Conservation (phyloP, 495 filamentous ascomycete genomes). For the Bathelium albidoporum region DNA sequence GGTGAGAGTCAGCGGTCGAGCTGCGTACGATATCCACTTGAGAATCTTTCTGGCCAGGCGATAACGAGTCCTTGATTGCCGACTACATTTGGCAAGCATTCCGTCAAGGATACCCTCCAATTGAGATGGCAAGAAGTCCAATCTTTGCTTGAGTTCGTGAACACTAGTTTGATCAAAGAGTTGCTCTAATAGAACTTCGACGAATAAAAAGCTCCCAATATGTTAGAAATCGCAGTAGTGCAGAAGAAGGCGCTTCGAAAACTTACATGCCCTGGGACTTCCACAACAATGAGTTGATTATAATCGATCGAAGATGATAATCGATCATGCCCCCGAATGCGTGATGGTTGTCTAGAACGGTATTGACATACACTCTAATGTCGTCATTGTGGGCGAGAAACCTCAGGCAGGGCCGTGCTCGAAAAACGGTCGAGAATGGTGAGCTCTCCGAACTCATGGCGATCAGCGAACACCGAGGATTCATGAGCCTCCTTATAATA, state of each 20-base stretch:
- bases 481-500: background rate
- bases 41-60: background rate
- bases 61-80: background rate
- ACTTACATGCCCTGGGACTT: background rate
- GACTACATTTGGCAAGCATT: background rate
- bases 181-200: background rate
- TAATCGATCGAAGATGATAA: too few species aligned
- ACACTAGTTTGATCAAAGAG: background rate
- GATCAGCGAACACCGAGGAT: background rate
- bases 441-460: background rate
- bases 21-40: background rate
- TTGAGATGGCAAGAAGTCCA: background rate
- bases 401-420: background rate
- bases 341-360: too few species aligned
- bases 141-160: background rate
- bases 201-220: background rate
- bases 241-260: background rate
- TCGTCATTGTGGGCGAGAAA: too few species aligned
- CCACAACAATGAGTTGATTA: background rate
- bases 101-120: background rate
- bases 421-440: background rate
- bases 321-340: too few species aligned
- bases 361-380: too few species aligned
- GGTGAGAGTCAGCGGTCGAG: background rate
- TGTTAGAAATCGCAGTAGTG: background rate